phyloP scores from a whole-genome alignment of 805 yeast genomes.

The Alloascoidea hylecoeti region DNA sequence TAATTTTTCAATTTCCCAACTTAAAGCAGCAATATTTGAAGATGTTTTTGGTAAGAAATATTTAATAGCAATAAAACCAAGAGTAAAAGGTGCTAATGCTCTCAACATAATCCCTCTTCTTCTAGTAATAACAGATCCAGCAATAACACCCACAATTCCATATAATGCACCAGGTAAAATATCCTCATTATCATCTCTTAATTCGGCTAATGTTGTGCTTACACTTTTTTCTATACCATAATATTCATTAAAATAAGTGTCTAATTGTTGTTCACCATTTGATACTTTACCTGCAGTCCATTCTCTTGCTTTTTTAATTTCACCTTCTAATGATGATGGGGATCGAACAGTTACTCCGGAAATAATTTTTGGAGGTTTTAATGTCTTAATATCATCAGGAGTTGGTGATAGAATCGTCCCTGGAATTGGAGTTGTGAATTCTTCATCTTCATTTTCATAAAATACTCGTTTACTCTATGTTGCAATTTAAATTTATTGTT shows the following conservation, averaged over 20 bases:
- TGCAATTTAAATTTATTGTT: not conserved
- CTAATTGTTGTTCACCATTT: conserved; percentile 23
- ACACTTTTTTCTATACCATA: conserved; percentile 49
- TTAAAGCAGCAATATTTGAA: conserved; percentile 37
- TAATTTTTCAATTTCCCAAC: conserved; percentile 46
- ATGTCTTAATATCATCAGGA: conserved; percentile 6
- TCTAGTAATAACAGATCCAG: conserved; percentile 66
- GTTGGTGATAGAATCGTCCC: conserved; percentile 4
- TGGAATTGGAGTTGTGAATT: not conserved
- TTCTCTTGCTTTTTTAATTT: conserved; percentile 34
- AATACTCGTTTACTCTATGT: not conserved
- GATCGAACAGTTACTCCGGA: conserved; percentile 47
- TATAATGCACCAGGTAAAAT: conserved; percentile 41
- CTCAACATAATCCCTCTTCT: conserved; percentile 44
- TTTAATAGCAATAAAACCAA: conserved; percentile 53
- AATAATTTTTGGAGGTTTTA: conserved; percentile 4
- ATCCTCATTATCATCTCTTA: not conserved
- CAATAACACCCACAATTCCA: conserved; percentile 49
- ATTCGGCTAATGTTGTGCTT: conserved; percentile 39
- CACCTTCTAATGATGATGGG: conserved; percentile 30
- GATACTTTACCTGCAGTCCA: conserved; percentile 19
- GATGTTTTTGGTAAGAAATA: conserved; percentile 65
- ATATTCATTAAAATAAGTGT: conserved; percentile 33
- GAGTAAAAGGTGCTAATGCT: conserved; percentile 37
- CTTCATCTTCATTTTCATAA: conserved; percentile 2